Percentiles rank a stretch among this genome's conserved stretches.
Evolutionary conservation across 495 filamentous ascomycete genomes (phyloP).

Genomic region (Neurospora hispaniola): DNA sequence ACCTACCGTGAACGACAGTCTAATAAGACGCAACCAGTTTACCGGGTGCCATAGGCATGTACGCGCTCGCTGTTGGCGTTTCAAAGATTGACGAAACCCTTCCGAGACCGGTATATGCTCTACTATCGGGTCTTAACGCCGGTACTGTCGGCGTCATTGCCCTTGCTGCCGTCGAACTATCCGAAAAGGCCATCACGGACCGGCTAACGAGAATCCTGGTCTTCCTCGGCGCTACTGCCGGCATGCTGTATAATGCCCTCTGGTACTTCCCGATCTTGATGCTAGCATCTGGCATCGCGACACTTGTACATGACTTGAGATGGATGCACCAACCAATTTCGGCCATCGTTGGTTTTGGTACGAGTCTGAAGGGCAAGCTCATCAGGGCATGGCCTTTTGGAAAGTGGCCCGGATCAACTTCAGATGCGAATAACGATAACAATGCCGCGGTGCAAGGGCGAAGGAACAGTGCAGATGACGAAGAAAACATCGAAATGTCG

Average conservation of each 20-base stretch:
- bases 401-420: neutral
- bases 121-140: constrained; percentile 70
- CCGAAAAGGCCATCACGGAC: constrained; percentile 67
- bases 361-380: neutral
- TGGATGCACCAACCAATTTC: constrained; percentile 29
- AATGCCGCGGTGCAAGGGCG: neutral
- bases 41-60: constrained; percentile 72
- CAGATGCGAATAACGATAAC: neutral
- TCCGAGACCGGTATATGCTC: constrained; percentile 57
- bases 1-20: neutral
- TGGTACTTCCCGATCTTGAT: constrained; percentile 80
- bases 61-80: constrained; percentile 57
- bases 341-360: neutral
- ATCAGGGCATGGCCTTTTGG: neutral
- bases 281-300: constrained; percentile 42
- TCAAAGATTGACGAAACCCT: constrained; percentile 48
- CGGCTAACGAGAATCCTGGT: constrained; percentile 57
- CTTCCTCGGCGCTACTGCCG: constrained; percentile 56
- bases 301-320: constrained; percentile 51
- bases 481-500: neutral
- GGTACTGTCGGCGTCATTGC: constrained; percentile 73
- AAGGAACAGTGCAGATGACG: constrained; percentile 2
- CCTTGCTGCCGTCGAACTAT: constrained; percentile 63
- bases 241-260: constrained; percentile 63
- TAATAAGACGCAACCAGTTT: constrained; percentile 34